Percentiles rank a stretch among this genome's conserved stretches.
phyloP scores from a whole-genome alignment of 495 filamentous ascomycete genomes.

The Aspergillus hancockii region DNA sequence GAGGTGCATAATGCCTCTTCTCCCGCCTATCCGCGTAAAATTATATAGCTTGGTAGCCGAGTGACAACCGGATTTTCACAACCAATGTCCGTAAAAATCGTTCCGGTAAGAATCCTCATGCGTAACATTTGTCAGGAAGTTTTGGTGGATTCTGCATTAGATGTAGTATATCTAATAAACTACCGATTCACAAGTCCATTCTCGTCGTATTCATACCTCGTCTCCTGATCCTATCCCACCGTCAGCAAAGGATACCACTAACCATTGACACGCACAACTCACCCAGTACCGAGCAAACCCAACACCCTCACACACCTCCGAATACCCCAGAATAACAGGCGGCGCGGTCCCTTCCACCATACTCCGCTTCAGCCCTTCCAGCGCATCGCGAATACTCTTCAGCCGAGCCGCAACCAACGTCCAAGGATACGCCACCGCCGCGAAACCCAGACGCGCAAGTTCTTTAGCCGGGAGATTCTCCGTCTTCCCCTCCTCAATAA shows the following conservation, averaged over 20 bases:
- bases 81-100: too few relatives aligned
- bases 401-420: conserved; percentile 42
- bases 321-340: conserved; percentile 36
- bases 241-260: conserved; percentile 7
- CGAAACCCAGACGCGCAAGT: conserved; percentile 36
- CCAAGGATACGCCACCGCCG: conserved; percentile 45
- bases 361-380: conserved; percentile 39
- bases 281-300: conserved; percentile 47
- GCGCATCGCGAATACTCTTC: conserved; percentile 38
- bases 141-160: too few relatives aligned
- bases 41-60: too few relatives aligned
- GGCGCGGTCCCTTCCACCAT: conserved; percentile 28
- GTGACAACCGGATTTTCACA: too few relatives aligned
- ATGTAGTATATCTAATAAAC: too few relatives aligned
- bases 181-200: conserved; percentile 13
- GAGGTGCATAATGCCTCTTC: too few relatives aligned
- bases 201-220: conserved; percentile 24
- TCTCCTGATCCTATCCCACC: conserved; percentile 18
- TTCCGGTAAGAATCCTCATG: too few relatives aligned
- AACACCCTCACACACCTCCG: conserved; percentile 41
- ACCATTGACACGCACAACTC: conserved; percentile 7
- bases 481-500: conserved; percentile 46
- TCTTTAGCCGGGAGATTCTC: conserved; percentile 43
- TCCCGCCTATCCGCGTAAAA: too few relatives aligned
- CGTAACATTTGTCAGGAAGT: too few relatives aligned